Evolutionary conservation across 2,329 filamentous ascomycete genomes (phyloP).

Genomic region (Fusarium nodosum): DNA sequence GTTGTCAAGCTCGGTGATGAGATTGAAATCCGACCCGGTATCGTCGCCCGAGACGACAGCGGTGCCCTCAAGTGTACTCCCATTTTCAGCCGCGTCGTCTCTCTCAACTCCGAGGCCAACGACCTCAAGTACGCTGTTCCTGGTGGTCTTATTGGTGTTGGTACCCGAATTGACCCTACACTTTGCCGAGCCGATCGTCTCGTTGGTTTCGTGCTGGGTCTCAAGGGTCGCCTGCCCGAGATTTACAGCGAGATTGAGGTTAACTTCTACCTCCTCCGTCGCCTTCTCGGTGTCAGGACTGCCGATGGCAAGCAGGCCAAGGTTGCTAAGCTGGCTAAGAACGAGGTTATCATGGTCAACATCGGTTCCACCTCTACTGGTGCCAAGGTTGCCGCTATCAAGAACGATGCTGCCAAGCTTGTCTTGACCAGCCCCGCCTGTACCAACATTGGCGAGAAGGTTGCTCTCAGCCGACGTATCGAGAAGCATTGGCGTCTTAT

Average conservation of each 20-base stretch:
- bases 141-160: constrained; percentile 97
- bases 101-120: constrained; percentile 97
- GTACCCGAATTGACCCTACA: constrained; percentile 96
- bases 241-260: constrained; percentile 99
- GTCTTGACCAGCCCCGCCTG: constrained; percentile 93
- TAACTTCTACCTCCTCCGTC: constrained; percentile 97
- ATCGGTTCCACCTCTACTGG: constrained; percentile 98
- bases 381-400: constrained; percentile 96
- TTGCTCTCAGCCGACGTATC: constrained; percentile 94
- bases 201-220: constrained; percentile 96
- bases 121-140: constrained; percentile 98
- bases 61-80: constrained; percentile 96
- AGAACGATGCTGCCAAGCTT: constrained; percentile 96
- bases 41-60: constrained; percentile 93
- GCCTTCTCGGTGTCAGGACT: constrained; percentile 95
- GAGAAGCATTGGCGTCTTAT: constrained; percentile 99
- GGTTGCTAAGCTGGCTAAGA: constrained; percentile 97
- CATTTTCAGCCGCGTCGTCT: constrained; percentile 95
- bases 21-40: constrained; percentile 98
- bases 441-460: constrained; percentile 98
- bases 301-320: constrained; percentile 99
- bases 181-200: constrained; percentile 99
- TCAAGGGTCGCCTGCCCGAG: constrained; percentile 91
- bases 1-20: constrained; percentile 97
- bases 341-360: constrained; percentile 99